Base-by-base conservation (phyloP, 352 stramenopile species). In the Albugo laibachii region DNA sequence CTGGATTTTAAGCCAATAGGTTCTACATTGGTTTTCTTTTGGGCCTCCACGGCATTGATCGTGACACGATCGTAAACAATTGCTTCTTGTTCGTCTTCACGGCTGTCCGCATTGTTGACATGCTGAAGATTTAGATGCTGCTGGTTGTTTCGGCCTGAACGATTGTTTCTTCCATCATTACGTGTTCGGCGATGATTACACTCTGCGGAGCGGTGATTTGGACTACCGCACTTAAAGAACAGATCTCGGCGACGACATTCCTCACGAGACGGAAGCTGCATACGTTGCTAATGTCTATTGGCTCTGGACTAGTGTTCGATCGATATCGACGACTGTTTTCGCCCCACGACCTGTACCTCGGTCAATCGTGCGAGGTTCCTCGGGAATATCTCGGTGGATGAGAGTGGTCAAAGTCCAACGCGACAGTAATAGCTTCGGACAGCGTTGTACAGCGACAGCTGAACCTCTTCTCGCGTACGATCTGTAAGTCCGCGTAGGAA, bases 401-500 rank as follows among this genome's bases (percentile, higher is more conserved):
- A n/a, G n/a, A n/a, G n/a, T n/a, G n/a, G n/a, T n/a, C n/a, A n/a
- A n/a, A n/a, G n/a, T n/a, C n/a, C n/a, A n/a, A n/a, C n/a, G n/a
- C n/a, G n/a, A n/a, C n/a, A n/a, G n/a, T n/a, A n/a, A n/a, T n/a
- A n/a, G n/a, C n/a, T n/a, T n/a, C n/a, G n/a, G n/a, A n/a, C n/a
- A n/a, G n/a, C n/a, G n/a, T n/a, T n/a, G n/a, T n/a, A n/a, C n/a
- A n/a, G n/a, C n/a, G n/a, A n/a, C n/a, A n/a, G n/a, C n/a, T n/a
- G n/a, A n/a, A n/a, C n/a, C n/a, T n/a, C n/a, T n/a, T n/a, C n/a
- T n/a, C n/a, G n/a, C n/a, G 38, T 43, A 8, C 8, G 16, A 24
- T 21, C 41, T 5, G 48, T 18, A 0, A 63, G 31, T 45, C 44
- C 48, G 37, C 45, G 52, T 13, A 41, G 56, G 36, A 56, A 63